Base-by-base conservation (phyloP, 805 yeast species). In the Sungouiozyma intestinalis region DNA sequence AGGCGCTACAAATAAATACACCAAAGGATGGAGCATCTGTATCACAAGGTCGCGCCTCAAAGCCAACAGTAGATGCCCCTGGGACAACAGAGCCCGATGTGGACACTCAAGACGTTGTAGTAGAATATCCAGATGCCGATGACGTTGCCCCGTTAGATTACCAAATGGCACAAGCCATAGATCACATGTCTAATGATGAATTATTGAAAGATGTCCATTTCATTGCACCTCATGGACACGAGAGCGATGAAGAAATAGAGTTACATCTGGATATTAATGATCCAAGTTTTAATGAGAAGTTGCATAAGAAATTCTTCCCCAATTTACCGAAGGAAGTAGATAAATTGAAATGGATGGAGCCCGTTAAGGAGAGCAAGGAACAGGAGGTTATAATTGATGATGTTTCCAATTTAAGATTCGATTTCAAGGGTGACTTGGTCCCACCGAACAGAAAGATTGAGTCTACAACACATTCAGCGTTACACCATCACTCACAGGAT, bases 261-360 rank as follows among this genome's bases (percentile, higher is more conserved):
- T 11, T 24, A 24, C 9, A 24, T 24, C 49, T 81, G 29, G 87
- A 84, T 50, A 60, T 85, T 4, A 68, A 82, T 53, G 95, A 82
- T 60, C 92, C 94, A 1, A 71, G 80, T 9, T 88, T 88, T 58
- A 73, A 78, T 49, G 79, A 79, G 20, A 81, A 86, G 54, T 65
- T 92, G 40, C 92, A 87, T 53, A 82, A 78, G 19, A 84, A 83
- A 55, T 90, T 77, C 63, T 92, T 79, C 63, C 97, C 99, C 1
- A 90, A 87, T 49, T 67, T 92, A 40, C 95, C 96, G 2, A 77
- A 69, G 38, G 95, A 92, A 49, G 74, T 85, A 0, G 79, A 76
- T 34, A 82, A 85, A 52, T 61, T 92, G 43, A 83, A 87, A 45
- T 92, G 99, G 99, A 88, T 88, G 95, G 73, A 80, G 44, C 78